Evolutionary conservation across 306 rosid genomes (phyloP).

Genomic region (Ceratonia siliqua): DNA sequence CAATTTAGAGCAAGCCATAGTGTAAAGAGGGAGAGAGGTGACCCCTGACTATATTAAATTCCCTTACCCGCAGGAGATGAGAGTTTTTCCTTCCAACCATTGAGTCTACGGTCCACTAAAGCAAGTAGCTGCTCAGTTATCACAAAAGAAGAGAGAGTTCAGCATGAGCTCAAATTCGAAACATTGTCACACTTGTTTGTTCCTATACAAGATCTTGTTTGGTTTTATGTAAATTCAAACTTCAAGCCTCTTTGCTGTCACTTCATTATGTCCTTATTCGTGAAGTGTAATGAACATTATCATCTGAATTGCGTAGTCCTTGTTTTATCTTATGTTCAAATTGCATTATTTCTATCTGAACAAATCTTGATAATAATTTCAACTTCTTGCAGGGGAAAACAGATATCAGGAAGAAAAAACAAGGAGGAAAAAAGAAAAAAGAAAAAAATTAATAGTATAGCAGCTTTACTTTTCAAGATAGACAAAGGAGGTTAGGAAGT

Average conservation of each 20-base stretch:
- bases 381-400: conserved; percentile 48
- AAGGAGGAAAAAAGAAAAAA: conserved; percentile 23
- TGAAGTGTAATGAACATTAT: not conserved
- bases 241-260: not conserved
- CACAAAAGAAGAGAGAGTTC: conserved; percentile 28
- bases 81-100: too few relatives aligned
- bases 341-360: not conserved
- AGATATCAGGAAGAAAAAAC: conserved; percentile 31
- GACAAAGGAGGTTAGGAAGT: conserved; percentile 49
- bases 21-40: too few relatives aligned
- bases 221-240: conserved; percentile 17
- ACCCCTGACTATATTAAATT: too few relatives aligned
- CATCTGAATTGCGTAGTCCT: not conserved
- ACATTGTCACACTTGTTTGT: not conserved
- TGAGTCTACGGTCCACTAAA: too few relatives aligned
- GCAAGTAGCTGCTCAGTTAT: not conserved
- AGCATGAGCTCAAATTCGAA: conserved; percentile 1
- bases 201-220: conserved; percentile 3
- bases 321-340: not conserved
- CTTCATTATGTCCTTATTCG: not conserved
- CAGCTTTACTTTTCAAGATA: conserved; percentile 57
- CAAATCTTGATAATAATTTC: conserved; percentile 19
- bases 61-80: too few relatives aligned
- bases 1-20: too few relatives aligned
- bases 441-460: conserved; percentile 31